Evolutionary conservation across 345 rosid genomes (phyloP), one percentile per base, ranked within the genome.

Genomic region (Corchorus capsularis): DNA sequence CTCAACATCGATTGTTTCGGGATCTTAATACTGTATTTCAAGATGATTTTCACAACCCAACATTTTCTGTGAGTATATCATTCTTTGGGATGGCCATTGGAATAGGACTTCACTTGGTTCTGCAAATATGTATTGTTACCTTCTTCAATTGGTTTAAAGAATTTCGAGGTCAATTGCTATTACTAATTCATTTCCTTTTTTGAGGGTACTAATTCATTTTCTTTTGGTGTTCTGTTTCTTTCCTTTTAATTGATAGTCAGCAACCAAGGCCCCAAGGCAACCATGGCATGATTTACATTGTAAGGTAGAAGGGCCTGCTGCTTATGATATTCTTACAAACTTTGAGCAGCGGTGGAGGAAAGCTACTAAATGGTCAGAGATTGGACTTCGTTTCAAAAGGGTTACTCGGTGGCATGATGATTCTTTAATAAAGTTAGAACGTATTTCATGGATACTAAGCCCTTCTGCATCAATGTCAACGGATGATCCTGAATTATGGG

Each of bases 271-370:
- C 63, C 98, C 98, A 20, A 92, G 97, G 79, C 78, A 94, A 81
- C 98, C 97, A 4, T 91, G 98, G 97, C 96, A 92, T 82, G 98
- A 94, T 75, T 83, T 87, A 79, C 98, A 94, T 72, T 94, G 97
- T 86, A 91, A 85, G 80, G 80, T 94, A 54, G 97, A 94, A 82
- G 98, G 98, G 10, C 97, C 98, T n/a, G 96, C 98, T 72, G 97
- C 98, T 47, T 94, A 92, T 73, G 98, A 94, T 53, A 85, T 94
- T 65, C 97, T 92, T 34, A 84, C 80, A 56, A 94, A 94, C 80
- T 94, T 94, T 71, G 98, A 94, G 85, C 96, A 94, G 84, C 92
- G 98, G 37, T 94, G 98, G 98, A 89, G 71, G 78, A 94, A 93
- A 79, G 98, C 97, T 20, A 79, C 94, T 43, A 92, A 43, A 79